Conservation (phyloP, 2,329 filamentous ascomycete genomes). For the Verticillium isaacii region DNA sequence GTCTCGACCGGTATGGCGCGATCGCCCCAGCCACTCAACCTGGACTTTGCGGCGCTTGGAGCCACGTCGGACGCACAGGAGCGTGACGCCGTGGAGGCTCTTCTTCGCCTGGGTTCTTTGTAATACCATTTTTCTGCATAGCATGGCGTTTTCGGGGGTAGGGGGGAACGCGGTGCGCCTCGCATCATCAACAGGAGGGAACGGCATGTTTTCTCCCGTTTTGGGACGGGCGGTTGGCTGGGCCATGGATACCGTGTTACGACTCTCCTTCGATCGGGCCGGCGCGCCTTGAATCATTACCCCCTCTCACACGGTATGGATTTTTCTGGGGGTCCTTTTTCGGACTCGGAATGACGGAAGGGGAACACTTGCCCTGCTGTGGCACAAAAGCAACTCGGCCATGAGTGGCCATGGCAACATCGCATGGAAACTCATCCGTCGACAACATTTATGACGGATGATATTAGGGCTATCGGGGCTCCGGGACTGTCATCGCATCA, state of each 20-base stretch:
- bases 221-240: constrained; percentile 10
- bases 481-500: not conserved
- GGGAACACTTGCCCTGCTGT: not conserved
- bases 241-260: constrained; percentile 25
- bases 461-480: not conserved
- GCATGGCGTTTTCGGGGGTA: constrained; percentile 42
- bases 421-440: not conserved
- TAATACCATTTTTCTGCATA: constrained; percentile 50
- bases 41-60: constrained; percentile 47
- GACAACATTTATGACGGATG: not conserved
- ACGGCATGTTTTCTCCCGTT: not conserved
- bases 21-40: constrained; percentile 42
- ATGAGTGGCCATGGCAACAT: not conserved
- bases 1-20: constrained; percentile 53
- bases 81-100: constrained; percentile 75
- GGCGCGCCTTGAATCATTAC: constrained; percentile 23
- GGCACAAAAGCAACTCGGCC: not conserved
- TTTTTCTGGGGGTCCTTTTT: constrained; percentile 6
- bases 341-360: not conserved
- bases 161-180: constrained; percentile 4
- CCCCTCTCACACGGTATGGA: constrained; percentile 25
- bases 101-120: constrained; percentile 76
- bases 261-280: constrained; percentile 20
- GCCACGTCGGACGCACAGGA: constrained; percentile 64
- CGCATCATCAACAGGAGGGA: not conserved